Conservation (phyloP, 768 basidiomycete genomes). For the Termitomyces sp. region DNA sequence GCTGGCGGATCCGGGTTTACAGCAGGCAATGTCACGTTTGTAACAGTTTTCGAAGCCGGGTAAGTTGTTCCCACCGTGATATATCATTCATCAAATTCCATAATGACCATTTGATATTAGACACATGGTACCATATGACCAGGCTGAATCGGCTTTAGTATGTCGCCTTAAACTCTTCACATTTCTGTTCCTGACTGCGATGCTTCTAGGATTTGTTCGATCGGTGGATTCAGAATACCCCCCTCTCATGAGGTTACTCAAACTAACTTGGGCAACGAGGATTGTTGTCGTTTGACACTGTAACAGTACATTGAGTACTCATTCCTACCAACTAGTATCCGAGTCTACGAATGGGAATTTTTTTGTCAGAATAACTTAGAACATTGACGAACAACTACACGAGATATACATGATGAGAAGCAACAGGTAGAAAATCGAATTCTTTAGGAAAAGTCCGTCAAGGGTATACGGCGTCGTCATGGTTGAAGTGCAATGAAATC, state of each 20-base stretch:
- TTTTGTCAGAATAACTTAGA: background rate
- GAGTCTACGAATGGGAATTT: background rate
- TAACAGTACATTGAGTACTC: background rate
- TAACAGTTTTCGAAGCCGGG: conserved; percentile 77
- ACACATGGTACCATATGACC: conserved; percentile 90
- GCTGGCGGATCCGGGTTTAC: conserved; percentile 61
- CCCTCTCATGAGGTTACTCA: conserved; percentile 28
- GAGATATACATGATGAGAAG: background rate
- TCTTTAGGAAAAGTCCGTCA: background rate
- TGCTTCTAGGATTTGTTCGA: conserved; percentile 51
- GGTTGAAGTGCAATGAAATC: background rate
- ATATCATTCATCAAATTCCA: background rate
- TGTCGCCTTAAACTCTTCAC: conserved; percentile 17
- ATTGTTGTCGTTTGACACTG: background rate
- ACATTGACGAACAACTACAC: background rate
- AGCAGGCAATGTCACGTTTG: conserved; percentile 85
- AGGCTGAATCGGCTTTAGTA: conserved; percentile 82
- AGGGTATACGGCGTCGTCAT: background rate
- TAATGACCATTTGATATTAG: conserved; percentile 29
- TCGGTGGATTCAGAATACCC: conserved; percentile 52
- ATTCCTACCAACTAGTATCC: background rate
- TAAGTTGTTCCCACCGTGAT: conserved; percentile 29
- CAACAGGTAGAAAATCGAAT: background rate
- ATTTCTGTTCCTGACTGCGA: background rate
- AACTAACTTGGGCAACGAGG: background rate